These are phyloP conservation scores for Ascoidea rubescens DNA, from an alignment of 805 yeast species.

Conservation along the genomic window DNA sequence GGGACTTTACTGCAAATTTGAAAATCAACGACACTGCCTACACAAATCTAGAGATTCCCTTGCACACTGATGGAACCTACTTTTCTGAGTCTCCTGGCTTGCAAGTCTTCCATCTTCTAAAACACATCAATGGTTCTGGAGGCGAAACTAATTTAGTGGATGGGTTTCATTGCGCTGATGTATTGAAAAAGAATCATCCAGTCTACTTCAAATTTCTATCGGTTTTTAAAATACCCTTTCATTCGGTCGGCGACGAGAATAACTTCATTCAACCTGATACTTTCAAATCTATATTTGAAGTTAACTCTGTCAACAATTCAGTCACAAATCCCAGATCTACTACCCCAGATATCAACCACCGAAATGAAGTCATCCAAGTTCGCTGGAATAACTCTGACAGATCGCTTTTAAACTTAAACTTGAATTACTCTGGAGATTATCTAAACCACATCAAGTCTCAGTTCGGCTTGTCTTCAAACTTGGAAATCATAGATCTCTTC, in stretches of 20 bases:
- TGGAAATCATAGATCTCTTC: conserved; percentile 31
- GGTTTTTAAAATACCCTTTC: conserved; percentile 44
- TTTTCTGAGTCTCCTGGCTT: conserved; percentile 64
- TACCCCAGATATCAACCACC: no score
- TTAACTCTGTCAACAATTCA: conserved; percentile 30
- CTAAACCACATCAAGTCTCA: conserved; percentile 18
- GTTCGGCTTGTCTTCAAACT: conserved; percentile 24
- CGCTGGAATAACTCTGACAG: conserved; percentile 66
- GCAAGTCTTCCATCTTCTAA: conserved; percentile 51
- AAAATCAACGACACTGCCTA: conserved; percentile 60
- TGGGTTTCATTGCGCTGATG: conserved; percentile 45
- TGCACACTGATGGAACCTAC: conserved; percentile 65
- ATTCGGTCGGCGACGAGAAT: conserved; percentile 58
- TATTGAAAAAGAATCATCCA: conserved; percentile 31
- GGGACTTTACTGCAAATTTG: conserved; percentile 64
- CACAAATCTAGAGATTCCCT: conserved; percentile 47
- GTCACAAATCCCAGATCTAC: no score
- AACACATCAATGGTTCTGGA: conserved; percentile 49
- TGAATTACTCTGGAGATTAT: neutral
- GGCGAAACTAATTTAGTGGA: conserved; percentile 59
- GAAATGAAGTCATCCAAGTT: conserved; percentile 31
- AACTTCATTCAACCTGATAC: conserved; percentile 45
- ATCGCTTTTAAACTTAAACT: conserved; percentile 26
- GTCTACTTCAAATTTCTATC: conserved; percentile 37
- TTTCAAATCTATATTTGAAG: conserved; percentile 44